Evolutionary conservation across 768 basidiomycete genomes (phyloP).

Genomic region (Auricularia heimuer): DNA sequence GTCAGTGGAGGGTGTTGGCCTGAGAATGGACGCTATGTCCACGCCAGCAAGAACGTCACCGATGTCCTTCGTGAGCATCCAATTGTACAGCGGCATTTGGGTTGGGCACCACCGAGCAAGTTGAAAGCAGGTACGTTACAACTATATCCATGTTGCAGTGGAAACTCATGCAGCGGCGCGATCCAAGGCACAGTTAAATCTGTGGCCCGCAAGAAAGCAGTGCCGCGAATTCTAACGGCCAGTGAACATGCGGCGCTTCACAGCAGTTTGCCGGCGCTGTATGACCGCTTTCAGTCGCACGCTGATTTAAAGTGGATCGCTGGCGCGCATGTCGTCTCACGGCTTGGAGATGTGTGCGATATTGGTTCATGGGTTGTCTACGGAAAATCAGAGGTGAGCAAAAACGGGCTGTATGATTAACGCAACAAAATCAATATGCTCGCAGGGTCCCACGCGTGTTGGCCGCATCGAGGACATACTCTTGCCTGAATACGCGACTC

Average conservation of each 20-base stretch:
- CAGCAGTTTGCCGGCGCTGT: not conserved
- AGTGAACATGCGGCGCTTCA: not conserved
- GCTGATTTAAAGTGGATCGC: not conserved
- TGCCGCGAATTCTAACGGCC: not conserved
- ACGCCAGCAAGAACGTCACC: slow-evolving; percentile 11
- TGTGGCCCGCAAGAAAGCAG: not conserved
- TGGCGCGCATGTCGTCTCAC: not conserved
- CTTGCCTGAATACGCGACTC: not conserved
- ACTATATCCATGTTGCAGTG: too few relatives aligned
- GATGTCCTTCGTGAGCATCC: slow-evolving; percentile 9
- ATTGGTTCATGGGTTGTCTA: not conserved
- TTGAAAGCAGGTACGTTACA: not conserved
- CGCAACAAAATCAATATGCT: too few relatives aligned
- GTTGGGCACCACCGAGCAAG: slow-evolving; percentile 9
- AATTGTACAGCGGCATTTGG: slow-evolving; percentile 14
- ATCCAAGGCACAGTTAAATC: not conserved
- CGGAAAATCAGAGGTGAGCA: too few relatives aligned
- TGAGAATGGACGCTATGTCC: slow-evolving; percentile 4
- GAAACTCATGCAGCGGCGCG: too few relatives aligned
- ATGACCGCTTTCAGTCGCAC: not conserved
- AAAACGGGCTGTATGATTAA: too few relatives aligned
- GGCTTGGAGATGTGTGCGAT: not conserved
- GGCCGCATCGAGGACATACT: not conserved
- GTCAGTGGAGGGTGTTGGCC: slow-evolving; percentile 22
- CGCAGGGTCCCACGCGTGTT: not conserved